Evolutionary conservation across 129 eudicot genomes (phyloP).

Genomic region (sunflower (Helianthus annuus)): HanXRQr2.0-SUNRISE NC_035441.2:91131463-91131962

Average conservation of each 20-base stretch:
- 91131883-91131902: too few relatives aligned
- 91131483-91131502: too few relatives aligned
- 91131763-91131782: too few relatives aligned
- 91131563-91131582: not conserved
- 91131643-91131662: conserved; percentile 62
- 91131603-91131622: conserved; percentile 65
- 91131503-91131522: too few relatives aligned
- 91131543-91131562: not conserved
- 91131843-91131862: too few relatives aligned
- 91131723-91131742: not conserved
- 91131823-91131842: too few relatives aligned
- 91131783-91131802: too few relatives aligned
- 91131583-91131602: conserved; percentile 37
- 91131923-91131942: too few relatives aligned
- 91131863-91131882: too few relatives aligned
- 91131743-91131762: not conserved
- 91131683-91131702: conserved; percentile 66
- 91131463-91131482: not conserved
- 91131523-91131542: not conserved
- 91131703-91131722: conserved; percentile 26
- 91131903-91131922: too few relatives aligned
- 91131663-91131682: conserved; percentile 60
- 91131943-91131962: too few relatives aligned
- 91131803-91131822: too few relatives aligned
- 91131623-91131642: conserved; percentile 75